phyloP scores from a whole-genome alignment of 2,329 filamentous ascomycete species.

The Stenocarpella maydis region DNA sequence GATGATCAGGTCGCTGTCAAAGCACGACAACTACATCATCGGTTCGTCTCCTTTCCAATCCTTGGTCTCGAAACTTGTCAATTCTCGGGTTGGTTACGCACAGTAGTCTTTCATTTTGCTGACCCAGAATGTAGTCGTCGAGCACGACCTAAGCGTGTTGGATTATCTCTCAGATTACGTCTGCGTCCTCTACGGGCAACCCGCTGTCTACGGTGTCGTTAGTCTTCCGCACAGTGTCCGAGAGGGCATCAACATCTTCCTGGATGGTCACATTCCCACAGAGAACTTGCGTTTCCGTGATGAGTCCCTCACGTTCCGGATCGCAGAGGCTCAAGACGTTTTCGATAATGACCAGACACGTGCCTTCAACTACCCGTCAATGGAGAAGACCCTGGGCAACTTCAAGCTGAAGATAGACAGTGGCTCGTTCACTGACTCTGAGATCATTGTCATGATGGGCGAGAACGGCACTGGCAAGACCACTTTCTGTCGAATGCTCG shows the following conservation, averaged over 20 bases:
- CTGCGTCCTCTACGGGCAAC: constrained; percentile 94
- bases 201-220: constrained; percentile 96
- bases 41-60: constrained; percentile 23
- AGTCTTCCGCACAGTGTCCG: constrained; percentile 94
- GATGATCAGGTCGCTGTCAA: constrained; percentile 89
- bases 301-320: constrained; percentile 94
- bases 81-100: not conserved
- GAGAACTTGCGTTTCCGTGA: constrained; percentile 99
- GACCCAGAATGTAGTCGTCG: constrained; percentile 68
- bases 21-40: constrained; percentile 93
- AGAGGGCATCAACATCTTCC: constrained; percentile 95
- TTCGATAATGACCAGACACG: constrained; percentile 85
- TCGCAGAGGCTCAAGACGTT: constrained; percentile 88
- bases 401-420: constrained; percentile 85
- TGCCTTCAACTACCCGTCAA: constrained; percentile 85
- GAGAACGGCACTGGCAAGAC: constrained; percentile 99
- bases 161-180: constrained; percentile 99
- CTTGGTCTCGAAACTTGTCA: not conserved
- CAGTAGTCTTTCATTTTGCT: not conserved
- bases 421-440: constrained; percentile 94
- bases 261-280: constrained; percentile 96
- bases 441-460: constrained; percentile 99
- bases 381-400: constrained; percentile 91
- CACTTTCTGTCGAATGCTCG: constrained; percentile 96
- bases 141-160: constrained; percentile 98